phyloP scores from a whole-genome alignment of 176 grass and related monocot genomes.

The Carex parvula region DNA sequence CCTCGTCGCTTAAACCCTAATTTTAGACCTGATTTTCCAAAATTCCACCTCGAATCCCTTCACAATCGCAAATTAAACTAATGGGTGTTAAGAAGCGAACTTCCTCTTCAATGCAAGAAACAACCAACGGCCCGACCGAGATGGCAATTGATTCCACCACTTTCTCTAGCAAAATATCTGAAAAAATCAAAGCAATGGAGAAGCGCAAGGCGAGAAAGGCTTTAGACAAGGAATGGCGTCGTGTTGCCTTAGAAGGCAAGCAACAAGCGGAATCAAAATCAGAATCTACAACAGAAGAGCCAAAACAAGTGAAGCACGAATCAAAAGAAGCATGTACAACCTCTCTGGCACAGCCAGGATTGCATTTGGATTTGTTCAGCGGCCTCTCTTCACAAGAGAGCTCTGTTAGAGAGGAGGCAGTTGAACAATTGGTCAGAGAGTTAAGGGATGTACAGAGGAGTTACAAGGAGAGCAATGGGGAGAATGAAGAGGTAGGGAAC shows the following conservation, averaged over 20 bases:
- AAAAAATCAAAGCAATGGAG: constrained; percentile 61
- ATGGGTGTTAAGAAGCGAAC: constrained; percentile 69
- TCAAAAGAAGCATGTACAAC: neutral
- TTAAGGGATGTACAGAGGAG: constrained; percentile 58
- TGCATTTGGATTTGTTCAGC: constrained; percentile 77
- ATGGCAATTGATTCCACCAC: neutral
- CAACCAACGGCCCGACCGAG: constrained; percentile 1
- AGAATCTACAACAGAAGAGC: neutral
- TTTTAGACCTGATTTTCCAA: constrained; percentile 29
- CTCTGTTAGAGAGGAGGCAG: constrained; percentile 54
- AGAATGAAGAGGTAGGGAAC: constrained; percentile 11
- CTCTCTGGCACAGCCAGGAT: constrained; percentile 31
- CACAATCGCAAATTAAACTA: neutral
- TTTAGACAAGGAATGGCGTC: constrained; percentile 69
- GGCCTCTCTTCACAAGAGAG: constrained; percentile 56
- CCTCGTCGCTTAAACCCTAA: constrained; percentile 47
- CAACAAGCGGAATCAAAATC: constrained; percentile 4
- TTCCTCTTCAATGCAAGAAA: constrained; percentile 20
- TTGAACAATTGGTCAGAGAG: constrained; percentile 46
- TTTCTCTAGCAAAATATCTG: constrained; percentile 7
- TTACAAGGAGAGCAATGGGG: constrained; percentile 39
- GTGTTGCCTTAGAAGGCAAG: constrained; percentile 29
- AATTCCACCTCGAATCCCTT: constrained; percentile 24
- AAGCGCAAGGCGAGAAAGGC: constrained; percentile 69
- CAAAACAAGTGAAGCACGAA: neutral